These are phyloP conservation scores for Quercus lobata DNA, from an alignment of 331 rosid species.

Conservation along the genomic window DNA sequence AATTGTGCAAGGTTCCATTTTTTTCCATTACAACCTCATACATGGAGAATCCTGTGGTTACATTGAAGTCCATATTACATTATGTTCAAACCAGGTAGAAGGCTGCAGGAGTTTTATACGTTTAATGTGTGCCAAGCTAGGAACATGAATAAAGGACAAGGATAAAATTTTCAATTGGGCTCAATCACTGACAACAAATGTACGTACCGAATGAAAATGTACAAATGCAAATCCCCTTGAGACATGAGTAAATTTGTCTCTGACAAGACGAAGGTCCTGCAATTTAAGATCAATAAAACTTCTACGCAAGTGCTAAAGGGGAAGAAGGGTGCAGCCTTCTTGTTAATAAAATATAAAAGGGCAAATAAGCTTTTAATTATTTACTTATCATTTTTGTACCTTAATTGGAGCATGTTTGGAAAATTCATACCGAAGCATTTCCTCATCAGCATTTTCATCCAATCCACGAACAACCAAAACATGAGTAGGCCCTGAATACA, in stretches of 20 bases:
- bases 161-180: not conserved
- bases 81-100: not conserved
- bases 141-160: not conserved
- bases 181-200: conserved; percentile 7
- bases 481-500: conserved; percentile 89
- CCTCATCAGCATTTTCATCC: conserved; percentile 99
- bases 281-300: conserved; percentile 17
- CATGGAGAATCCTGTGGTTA: not conserved
- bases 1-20: not conserved
- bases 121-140: not conserved
- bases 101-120: not conserved
- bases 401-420: conserved; percentile 96
- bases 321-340: not conserved
- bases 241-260: conserved; percentile 97
- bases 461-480: conserved; percentile 98
- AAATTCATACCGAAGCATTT: conserved; percentile 97
- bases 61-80: not conserved
- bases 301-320: conserved; percentile 5
- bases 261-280: conserved; percentile 97
- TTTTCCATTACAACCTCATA: not conserved
- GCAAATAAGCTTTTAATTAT: not conserved
- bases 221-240: conserved; percentile 99
- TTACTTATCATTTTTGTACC: conserved; percentile 33
- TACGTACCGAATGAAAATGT: conserved; percentile 88
- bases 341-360: not conserved